Evolutionary conservation across 2,329 filamentous ascomycete species (phyloP), one percentile per base, ranked within the genome.

Genomic region (Rutstroemia sp.): DNA sequence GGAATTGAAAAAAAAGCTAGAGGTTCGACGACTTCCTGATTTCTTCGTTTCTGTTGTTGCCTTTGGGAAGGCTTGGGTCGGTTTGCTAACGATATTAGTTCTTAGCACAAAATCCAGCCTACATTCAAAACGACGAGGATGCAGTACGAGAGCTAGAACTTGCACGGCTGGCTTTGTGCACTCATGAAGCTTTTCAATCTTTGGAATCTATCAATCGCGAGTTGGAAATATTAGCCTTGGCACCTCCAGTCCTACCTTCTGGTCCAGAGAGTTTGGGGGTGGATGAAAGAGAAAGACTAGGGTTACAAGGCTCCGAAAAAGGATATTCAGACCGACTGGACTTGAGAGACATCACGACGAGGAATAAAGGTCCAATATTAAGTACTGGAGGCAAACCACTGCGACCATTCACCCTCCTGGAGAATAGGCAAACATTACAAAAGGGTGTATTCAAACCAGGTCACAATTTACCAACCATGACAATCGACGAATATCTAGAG

Each of bases 401-500:
- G 64, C 84, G 92, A 64, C 92, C 92, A 0, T 97, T 99, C 67
- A 96, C 91, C 1, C 77, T 99, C 21, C 78, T 95, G 4, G 86
- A 87, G 58, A 86, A 79, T 62, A 81, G 94, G 39, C 83, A 89
- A 60, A 85, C 90, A 59, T 72, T 96, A 58, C 82, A 85, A 58
- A 78, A 85, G 57, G 87, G 87, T 2, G 92, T 99, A 0, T 99
- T 99, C 72, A 81, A 89, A 55, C 83, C 90, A 0, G 90, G 94
- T 7, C 94, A 99, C 70, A 96, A 89, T 72, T 75, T 99, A 57
- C 94, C 94, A 0, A 97, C 94, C 3, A 97, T 99, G 94, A 89
- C 84, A 1, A 96, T 99, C 60, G 94, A 99, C 65, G 94, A 99
- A 74, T 99, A 97, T 68, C 77, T 99, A 16, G 94, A 95, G 52